Base-by-base conservation (phyloP, 164 flowering plant genomes). In the Dillenia suffruticosa region DNA sequence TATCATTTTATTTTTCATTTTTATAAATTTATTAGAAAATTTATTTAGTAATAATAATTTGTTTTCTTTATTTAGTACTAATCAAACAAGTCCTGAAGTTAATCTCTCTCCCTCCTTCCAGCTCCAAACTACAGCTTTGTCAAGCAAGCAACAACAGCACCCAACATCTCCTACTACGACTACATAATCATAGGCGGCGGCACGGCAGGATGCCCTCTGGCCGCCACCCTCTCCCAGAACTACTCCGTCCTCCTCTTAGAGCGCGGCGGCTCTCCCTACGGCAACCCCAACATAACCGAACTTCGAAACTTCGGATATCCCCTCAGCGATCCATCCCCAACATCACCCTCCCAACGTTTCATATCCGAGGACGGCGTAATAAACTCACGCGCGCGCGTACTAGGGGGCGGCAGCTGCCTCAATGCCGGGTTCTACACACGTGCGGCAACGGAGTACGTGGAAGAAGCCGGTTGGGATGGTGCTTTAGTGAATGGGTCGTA, bases 171-270 rank as follows among this genome's bases (percentile, higher is more conserved):
- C 11, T 72, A 74, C 73, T 84, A 84, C 66, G 89, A 86, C 74
- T 86, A 86, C 79, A 86, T 86, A 14, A 70, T 86, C 32, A 59
- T 86, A 24, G 92, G 92, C 14, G 92, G 92, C 0, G 92, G 92
- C 16, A 84, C 89, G n/a, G 82, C 89, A 24, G 92, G 92, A 17
- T 84, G 89, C 68, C 92, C 92, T 0, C 61, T 86, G 16, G 92
- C 92, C 63, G 87, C 92, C 69, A 84, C 92, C 0, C 85, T 86
- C 49, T 86, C 92, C 9, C 76, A 73, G 14, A 77, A 77, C 66
- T 62, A 68, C 66, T 58, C 70, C 51, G 88, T 86, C 44, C 69
- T 84, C 57, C 70, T 86, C 59, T 80, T 86, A 1, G 88, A 86
- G 62, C 82, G 91, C 1, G 91, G 91, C 46, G 91, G 91, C 51